Conservation (phyloP, 768 basidiomycete genomes). For the Aureoboletus auriporus region DNA sequence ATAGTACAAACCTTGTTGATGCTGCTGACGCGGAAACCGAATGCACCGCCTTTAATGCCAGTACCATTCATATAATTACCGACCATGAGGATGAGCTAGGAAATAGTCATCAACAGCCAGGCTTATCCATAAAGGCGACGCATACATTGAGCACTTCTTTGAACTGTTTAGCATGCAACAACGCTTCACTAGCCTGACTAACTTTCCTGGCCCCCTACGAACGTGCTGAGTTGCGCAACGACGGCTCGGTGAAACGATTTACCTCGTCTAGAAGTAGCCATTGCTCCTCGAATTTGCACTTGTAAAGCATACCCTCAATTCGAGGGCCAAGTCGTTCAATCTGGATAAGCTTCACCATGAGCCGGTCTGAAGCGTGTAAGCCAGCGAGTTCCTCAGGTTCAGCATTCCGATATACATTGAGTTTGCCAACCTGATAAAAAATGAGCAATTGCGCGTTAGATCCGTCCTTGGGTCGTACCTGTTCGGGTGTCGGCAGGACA, state of each 20-base stretch:
- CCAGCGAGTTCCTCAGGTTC: constrained; percentile 79
- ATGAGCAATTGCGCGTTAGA: not conserved
- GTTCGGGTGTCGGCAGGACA: constrained; percentile 88
- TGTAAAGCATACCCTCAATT: constrained; percentile 95
- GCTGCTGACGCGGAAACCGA: constrained; percentile 94
- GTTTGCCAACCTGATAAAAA: constrained; percentile 68
- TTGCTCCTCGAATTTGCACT: constrained; percentile 82
- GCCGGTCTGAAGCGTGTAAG: constrained; percentile 90
- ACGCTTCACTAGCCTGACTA: constrained; percentile 71
- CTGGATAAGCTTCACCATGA: constrained; percentile 96
- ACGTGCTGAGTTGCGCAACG: constrained; percentile 5
- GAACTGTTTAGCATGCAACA: constrained; percentile 82
- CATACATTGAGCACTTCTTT: constrained; percentile 82
- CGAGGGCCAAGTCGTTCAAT: constrained; percentile 85
- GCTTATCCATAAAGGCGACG: constrained; percentile 17
- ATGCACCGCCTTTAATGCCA: constrained; percentile 93
- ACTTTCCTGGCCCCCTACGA: constrained; percentile 75
- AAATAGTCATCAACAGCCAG: constrained; percentile 1
- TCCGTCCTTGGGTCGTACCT: constrained; percentile 40
- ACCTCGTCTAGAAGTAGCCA: constrained; percentile 82
- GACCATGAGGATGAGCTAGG: constrained; percentile 83
- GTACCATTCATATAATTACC: constrained; percentile 99
- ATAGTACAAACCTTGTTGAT: constrained; percentile 78
- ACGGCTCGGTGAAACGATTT: not conserved
- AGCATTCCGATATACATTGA: constrained; percentile 87